A percentile compares a stretch with the other conserved stretches of the same genome.
Conservation (phyloP, 1,139 yeast genomes). For the Diutina ranongensis region DNA sequence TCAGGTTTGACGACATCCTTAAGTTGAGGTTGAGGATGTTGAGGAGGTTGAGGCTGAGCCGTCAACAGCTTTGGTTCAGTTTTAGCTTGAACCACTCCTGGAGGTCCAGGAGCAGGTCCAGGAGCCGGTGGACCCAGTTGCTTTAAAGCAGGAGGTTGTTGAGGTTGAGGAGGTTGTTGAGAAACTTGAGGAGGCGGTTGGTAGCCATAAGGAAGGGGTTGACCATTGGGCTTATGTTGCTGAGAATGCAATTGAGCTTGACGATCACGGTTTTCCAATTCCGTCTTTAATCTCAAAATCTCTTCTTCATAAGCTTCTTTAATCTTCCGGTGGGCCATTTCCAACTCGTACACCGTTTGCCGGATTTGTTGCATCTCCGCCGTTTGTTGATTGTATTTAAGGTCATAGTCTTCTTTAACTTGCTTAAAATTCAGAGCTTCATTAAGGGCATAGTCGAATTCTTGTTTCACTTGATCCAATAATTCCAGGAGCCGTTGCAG, state of each 20-base stretch:
- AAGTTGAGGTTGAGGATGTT: constrained; percentile 10
- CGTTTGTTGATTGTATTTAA: constrained; percentile 82
- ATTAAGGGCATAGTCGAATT: constrained; percentile 74
- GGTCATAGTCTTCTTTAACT: constrained; percentile 90
- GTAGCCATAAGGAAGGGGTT: constrained; percentile 10
- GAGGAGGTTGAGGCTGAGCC: constrained; percentile 8
- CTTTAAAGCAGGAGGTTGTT: constrained; percentile 11
- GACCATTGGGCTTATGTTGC: constrained; percentile 9
- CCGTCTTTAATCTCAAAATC: constrained; percentile 73
- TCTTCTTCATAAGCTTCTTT: constrained; percentile 96
- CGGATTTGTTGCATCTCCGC: constrained; percentile 92
- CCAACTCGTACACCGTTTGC: constrained; percentile 88
- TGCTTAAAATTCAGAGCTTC: constrained; percentile 83
- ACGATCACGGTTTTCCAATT: constrained; percentile 64
- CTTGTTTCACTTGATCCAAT: constrained; percentile 85
- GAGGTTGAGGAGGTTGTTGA: constrained; percentile 10
- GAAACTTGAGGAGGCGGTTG: constrained; percentile 7
- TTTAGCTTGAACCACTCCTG: constrained; percentile 11
- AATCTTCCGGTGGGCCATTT: constrained; percentile 88
- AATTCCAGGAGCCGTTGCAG: constrained; percentile 60
- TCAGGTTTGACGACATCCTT: constrained; percentile 10
- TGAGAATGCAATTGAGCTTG: constrained; percentile 26
- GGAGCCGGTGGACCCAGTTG: too few relatives aligned
- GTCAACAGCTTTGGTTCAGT: constrained; percentile 10
- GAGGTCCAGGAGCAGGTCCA: constrained; percentile 9